Conservation (phyloP, 257 asterid genomes). For the Nicotiana otophora region DNA sequence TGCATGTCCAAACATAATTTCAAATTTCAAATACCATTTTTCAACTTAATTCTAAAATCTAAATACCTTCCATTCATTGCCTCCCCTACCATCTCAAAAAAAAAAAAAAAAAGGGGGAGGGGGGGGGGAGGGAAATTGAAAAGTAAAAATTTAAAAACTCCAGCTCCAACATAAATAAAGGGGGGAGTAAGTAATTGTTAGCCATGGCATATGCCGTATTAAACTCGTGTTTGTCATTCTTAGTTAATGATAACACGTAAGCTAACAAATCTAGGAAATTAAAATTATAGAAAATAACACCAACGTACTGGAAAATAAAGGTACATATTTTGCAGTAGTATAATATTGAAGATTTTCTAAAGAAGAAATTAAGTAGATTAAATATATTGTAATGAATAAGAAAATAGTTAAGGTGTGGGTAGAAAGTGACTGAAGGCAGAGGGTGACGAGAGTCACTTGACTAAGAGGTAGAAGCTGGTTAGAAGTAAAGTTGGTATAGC, state of each 20-base stretch:
- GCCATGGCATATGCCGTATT: not conserved
- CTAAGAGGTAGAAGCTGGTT: conserved; percentile 23
- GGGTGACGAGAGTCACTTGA: conserved; percentile 7
- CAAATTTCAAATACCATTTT: too few relatives aligned
- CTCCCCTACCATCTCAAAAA: too few relatives aligned
- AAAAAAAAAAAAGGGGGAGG: too few relatives aligned
- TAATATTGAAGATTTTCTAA: not conserved
- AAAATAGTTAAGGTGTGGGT: not conserved
- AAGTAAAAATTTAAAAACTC: not conserved
- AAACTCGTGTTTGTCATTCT: not conserved
- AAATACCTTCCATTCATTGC: too few relatives aligned
- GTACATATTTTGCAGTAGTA: not conserved
- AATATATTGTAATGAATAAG: not conserved
- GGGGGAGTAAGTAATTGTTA: not conserved
- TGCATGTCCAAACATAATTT: too few relatives aligned
- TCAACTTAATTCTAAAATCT: too few relatives aligned
- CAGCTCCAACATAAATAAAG: not conserved
- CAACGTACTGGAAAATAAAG: not conserved
- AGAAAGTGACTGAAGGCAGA: conserved; percentile 7
- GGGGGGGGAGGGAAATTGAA: not conserved
- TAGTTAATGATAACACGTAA: not conserved
- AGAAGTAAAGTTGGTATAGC: conserved; percentile 63
- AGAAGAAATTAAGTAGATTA: not conserved
- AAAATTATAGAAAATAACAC: not conserved
- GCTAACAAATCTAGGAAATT: not conserved